phyloP scores from a whole-genome alignment of 768 basidiomycete genomes.

The Lactarius evosmus region DNA sequence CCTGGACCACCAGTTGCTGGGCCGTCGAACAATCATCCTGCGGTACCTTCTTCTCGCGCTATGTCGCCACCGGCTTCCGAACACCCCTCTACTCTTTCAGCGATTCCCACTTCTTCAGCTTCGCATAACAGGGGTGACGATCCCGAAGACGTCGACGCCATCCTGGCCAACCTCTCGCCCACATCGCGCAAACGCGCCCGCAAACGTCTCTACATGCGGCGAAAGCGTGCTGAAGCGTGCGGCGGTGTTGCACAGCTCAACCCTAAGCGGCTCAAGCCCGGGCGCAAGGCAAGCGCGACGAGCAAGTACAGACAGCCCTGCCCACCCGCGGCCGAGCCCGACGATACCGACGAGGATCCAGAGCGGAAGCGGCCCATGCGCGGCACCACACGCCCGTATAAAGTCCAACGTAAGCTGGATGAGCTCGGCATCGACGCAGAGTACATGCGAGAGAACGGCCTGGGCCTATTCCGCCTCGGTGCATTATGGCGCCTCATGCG shows the following conservation, averaged over 20 bases:
- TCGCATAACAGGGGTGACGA: background rate
- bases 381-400: constrained; percentile 47
- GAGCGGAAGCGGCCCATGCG: constrained; percentile 25
- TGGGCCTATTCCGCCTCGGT: constrained; percentile 49
- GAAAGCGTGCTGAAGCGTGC: constrained; percentile 52
- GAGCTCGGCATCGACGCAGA: constrained; percentile 45
- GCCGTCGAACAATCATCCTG: background rate
- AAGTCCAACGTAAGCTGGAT: constrained; percentile 42
- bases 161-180: constrained; percentile 40
- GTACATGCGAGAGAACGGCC: constrained; percentile 41
- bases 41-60: background rate
- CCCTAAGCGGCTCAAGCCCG: constrained; percentile 40
- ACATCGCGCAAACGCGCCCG: constrained; percentile 50
- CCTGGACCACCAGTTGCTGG: background rate
- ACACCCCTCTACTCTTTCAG: background rate
- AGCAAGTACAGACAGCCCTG: background rate
- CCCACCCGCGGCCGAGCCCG: constrained; percentile 23
- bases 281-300: constrained; percentile 33
- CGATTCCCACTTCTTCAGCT: background rate
- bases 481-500: constrained; percentile 41
- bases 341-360: constrained; percentile 14
- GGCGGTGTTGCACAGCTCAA: constrained; percentile 38
- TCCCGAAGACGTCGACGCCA: background rate
- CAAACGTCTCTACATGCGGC: constrained; percentile 72
- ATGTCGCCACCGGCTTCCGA: background rate